Base-by-base conservation (phyloP, 108 stramenopile genomes). In the Craspedostauros australis region DNA sequence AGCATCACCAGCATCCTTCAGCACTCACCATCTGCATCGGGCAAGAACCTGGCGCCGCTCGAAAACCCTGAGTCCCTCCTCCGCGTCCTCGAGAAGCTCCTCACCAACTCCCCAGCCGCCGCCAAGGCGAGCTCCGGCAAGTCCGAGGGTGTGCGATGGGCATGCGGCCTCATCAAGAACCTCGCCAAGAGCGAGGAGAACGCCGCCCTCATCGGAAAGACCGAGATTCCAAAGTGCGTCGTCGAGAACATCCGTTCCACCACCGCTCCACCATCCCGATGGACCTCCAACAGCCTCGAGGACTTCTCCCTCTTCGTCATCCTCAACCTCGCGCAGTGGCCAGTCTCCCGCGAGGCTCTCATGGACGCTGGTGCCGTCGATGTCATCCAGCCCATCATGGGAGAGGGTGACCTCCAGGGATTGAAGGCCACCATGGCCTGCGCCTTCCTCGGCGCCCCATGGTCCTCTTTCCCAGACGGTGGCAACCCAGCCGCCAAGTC, bases 341-440 rank as follows among this genome's bases (percentile, higher is more conserved):
- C 77, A 54, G 77, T 66, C 22, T 88, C 86, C 24, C 77, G 80
- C 27, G 82, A 86, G 37, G 75, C 91, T 15, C 76, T 93, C 11
- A 71, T 78, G 44, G 63, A 76, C 12, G 82, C 91, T 32, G 91
- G 91, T 23, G 91, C 91, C 12, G 82, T 88, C 45, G 87, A 93
- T 67, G 91, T 84, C 36, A 63, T 93, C 50, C 84, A 86, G 58
- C 80, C 84, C n/a, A 93, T 93, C 73, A 88, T 88, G 86, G 63
- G 78, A 19, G 90, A 91, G 60, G 90, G 86, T 18, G 90, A 91
- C 36, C 75, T 91, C 21, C 90, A 91, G 63, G 90, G 90, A 33
- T 78, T 91, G 47, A 91, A 91, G 77, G 90, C 90, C 28, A 91
- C 90, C 78, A 91, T 91, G 90, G 86, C 86, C 7, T 88, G 90